Evolutionary conservation across 2,329 filamentous ascomycete species (phyloP).

Genomic region (Fusarium azukiicola): DNA sequence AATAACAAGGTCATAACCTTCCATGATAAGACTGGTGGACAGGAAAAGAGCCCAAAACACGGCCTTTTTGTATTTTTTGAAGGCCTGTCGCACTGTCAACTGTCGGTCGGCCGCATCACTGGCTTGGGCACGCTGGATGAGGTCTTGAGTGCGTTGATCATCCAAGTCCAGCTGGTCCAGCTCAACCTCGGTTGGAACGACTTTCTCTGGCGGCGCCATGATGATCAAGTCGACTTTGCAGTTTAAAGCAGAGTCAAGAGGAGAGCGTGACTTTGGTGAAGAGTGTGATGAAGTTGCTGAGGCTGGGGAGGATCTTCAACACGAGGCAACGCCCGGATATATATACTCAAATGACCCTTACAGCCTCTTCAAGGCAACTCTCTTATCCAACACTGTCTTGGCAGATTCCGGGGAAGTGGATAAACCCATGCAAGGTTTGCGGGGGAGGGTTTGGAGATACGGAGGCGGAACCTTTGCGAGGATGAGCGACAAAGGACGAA

Average conservation of each 20-base stretch:
- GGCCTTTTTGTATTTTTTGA: slow-evolving; percentile 56
- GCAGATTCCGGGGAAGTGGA: slow-evolving; percentile 36
- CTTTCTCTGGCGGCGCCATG: slow-evolving; percentile 31
- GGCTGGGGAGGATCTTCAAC: background rate
- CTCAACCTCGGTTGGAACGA: slow-evolving; percentile 40
- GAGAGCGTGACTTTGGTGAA: background rate
- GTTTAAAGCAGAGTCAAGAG: background rate
- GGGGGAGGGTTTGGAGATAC: slow-evolving; percentile 28
- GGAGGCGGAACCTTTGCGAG: slow-evolving; percentile 4
- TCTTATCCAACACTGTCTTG: slow-evolving; percentile 22
- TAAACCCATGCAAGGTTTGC: slow-evolving; percentile 26
- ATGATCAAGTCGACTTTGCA: background rate
- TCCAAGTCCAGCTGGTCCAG: slow-evolving; percentile 38
- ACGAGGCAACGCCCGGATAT: slow-evolving; percentile 5
- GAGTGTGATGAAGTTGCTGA: background rate
- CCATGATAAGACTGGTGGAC: slow-evolving; percentile 54
- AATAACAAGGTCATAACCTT: slow-evolving; percentile 62
- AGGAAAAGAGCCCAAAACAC: slow-evolving; percentile 56
- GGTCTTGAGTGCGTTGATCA: slow-evolving; percentile 31
- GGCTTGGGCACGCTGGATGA: slow-evolving; percentile 42
- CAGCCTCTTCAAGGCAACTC: background rate
- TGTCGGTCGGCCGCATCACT: slow-evolving; percentile 45
- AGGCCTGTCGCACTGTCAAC: slow-evolving; percentile 51
- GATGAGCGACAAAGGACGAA: background rate
- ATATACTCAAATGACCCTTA: slow-evolving; percentile 20